Percentiles rank a stretch among this genome's conserved stretches.
Evolutionary conservation across 768 basidiomycete genomes (phyloP).

Genomic region (Leccinum disarticulatum): DNA sequence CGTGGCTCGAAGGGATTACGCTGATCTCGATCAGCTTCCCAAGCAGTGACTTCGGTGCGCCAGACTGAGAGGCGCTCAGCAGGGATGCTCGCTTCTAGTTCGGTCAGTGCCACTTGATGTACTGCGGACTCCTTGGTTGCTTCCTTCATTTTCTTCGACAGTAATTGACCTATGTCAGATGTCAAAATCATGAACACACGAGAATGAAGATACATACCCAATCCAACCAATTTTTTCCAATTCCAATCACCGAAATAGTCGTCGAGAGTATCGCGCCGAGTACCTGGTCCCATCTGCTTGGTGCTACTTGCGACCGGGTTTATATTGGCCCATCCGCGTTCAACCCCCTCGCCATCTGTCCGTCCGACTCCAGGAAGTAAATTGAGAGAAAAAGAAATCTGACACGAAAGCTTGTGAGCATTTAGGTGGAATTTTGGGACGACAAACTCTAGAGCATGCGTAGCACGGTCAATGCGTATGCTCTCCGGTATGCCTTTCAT

Average conservation of each 20-base stretch:
- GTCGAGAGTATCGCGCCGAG: constrained; percentile 36
- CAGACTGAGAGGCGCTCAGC: not conserved
- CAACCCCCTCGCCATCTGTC: constrained; percentile 34
- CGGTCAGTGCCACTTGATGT: not conserved
- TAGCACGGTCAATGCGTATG: not conserved
- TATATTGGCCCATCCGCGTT: constrained; percentile 35
- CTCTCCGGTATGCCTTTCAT: not conserved
- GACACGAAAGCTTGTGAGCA: constrained; percentile 33
- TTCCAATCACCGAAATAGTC: constrained; percentile 32
- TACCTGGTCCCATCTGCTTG: constrained; percentile 36
- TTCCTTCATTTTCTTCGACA: not conserved
- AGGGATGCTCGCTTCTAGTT: not conserved
- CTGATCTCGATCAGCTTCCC: not conserved
- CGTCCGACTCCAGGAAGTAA: constrained; percentile 5
- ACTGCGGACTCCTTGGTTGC: not conserved
- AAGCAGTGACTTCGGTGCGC: not conserved
- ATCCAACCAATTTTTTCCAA: not conserved
- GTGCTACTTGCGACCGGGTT: not conserved
- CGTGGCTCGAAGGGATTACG: not conserved
- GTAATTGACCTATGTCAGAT: not conserved
- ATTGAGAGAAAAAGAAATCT: constrained; percentile 32
- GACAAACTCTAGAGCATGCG: not conserved
- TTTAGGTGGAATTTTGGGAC: constrained; percentile 41
- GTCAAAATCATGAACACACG: not conserved
- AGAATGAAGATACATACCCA: not conserved